Evolutionary conservation across 2,329 filamentous ascomycete species (phyloP), one percentile per base, ranked within the genome.

Genomic region (Ophiostoma perfectum): DNA sequence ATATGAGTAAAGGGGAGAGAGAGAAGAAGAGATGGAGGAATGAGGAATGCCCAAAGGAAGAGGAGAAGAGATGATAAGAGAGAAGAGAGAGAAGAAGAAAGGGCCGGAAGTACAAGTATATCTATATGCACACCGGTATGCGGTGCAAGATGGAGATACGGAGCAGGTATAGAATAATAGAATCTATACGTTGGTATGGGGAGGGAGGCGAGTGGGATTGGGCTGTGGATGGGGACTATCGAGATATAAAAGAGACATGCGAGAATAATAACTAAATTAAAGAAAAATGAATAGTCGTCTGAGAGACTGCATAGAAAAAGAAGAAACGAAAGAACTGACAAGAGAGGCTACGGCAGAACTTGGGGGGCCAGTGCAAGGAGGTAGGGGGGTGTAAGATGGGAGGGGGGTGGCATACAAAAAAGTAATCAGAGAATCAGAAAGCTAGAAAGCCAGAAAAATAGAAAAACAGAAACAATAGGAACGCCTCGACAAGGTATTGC

Each of bases 181-280:
- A 38, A 38, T 18, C 27, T 55, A 18, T 14, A 60, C 52, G 27
- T 60, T 60, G 55, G 55, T 38, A 60, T 60, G 49, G 55, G 55
- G 55, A 36, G 55, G 6, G 55, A 39, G 12, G 55, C 55, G 55
- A 60, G 55, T 60, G 55, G 55, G 36, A 60, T 60, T 60, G 55
- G 36, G 27, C 39, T 60, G 49, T n/a, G 49, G 36, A 60, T 60
- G 55, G 27, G 55, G 55, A 39, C 3, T 39, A 27, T 55, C 49
- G n/a, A 55, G 49, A 55, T 55, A 55, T 55, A 55, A 55, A 55
- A 55, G 49, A 55, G 49, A 55, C 49, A 55, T 36, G n/a, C 18
- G 49, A 55, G n/a, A 55, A 55, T 38, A 60, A 39, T 16, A 14
- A 39, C 3, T 18, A 12, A 18, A 9, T 3, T 16, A 55, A 11